phyloP scores from a whole-genome alignment of 495 filamentous ascomycete genomes.

The Penicillium silybi region DNA sequence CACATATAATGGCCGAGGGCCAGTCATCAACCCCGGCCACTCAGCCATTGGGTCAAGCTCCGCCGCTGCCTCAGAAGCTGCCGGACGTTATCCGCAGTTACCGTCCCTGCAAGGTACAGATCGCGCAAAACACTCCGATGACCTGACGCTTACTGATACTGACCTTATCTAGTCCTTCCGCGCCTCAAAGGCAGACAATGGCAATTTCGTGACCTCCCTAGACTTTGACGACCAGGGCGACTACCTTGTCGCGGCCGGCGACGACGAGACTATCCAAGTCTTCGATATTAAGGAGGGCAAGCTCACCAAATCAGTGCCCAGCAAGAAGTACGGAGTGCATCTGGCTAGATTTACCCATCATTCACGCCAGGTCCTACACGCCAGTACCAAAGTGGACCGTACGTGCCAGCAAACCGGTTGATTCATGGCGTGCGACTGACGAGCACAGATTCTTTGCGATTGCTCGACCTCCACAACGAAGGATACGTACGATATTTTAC shows the following conservation, averaged over 20 bases:
- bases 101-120: slow-evolving; percentile 44
- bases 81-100: slow-evolving; percentile 45
- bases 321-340: slow-evolving; percentile 93
- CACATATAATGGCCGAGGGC: slow-evolving; percentile 30
- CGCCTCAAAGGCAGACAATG: slow-evolving; percentile 35
- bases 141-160: neutral
- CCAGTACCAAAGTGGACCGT: slow-evolving; percentile 86
- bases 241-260: slow-evolving; percentile 77
- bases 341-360: slow-evolving; percentile 93
- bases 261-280: slow-evolving; percentile 90
- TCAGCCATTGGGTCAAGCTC: slow-evolving; percentile 22
- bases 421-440: slow-evolving; percentile 2
- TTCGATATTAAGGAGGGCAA: slow-evolving; percentile 90
- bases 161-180: slow-evolving; percentile 34
- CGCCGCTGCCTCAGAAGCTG: slow-evolving; percentile 38
- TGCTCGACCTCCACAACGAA: slow-evolving; percentile 92
- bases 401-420: slow-evolving; percentile 8
- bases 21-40: slow-evolving; percentile 20
- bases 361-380: slow-evolving; percentile 82
- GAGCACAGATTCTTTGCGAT: slow-evolving; percentile 70
- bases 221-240: slow-evolving; percentile 96
- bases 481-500: slow-evolving; percentile 92
- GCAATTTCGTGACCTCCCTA: slow-evolving; percentile 61
- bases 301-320: slow-evolving; percentile 73
- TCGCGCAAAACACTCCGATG: neutral